Base-by-base conservation (phyloP, 2,329 filamentous ascomycete genomes). In the Nigrospora sphaerica region DNA sequence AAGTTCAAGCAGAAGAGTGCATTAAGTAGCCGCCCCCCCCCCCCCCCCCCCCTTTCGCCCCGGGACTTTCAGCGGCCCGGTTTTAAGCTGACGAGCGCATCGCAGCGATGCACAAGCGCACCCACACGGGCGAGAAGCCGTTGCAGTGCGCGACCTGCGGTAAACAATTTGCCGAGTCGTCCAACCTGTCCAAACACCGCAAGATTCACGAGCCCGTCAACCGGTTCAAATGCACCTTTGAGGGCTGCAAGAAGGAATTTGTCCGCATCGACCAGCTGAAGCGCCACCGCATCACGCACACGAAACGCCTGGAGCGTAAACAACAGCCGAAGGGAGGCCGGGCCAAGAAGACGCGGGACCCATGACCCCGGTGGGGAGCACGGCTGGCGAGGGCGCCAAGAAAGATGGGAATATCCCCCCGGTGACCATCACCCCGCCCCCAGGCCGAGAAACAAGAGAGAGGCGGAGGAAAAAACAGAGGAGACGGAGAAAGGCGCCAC, bases 81-180 rank as follows among this genome's bases (percentile, higher is more conserved):
- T 0, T 86, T 86, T 56, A 80, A 83, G 44, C 81, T 85, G 51
- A 81, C 85, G 52, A 84, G 80, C 51, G 81, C 82, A 18, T 66
- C 83, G 18, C 52, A 82, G 79, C 81, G n/a, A 84, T 84, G 71
- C 83, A 87, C 54, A 74, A 76, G 54, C 73, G 81, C 35, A 81
- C 76, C 2, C 83, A 86, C 55, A 84, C 82, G 1, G 80, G 81
- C 37, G 74, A 78, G 40, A 85, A 85, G 56, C 81, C 81, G 0
- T 63, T 85, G 0, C 62, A 68, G 39, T 85, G 81, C 51, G 72
- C 77, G 2, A 66, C 75, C 28, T 85, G 81, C 53, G 71, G 69
- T 39, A 81, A 79, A 55, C 64, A 64, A 11, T 85, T 85, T 57
- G 74, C 77, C 49, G 80, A 85, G 58, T 84, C 80, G 0, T 84